Evolutionary conservation across 2,329 filamentous ascomycete species (phyloP).

Genomic region (Trichoderma koningiopsis): DNA sequence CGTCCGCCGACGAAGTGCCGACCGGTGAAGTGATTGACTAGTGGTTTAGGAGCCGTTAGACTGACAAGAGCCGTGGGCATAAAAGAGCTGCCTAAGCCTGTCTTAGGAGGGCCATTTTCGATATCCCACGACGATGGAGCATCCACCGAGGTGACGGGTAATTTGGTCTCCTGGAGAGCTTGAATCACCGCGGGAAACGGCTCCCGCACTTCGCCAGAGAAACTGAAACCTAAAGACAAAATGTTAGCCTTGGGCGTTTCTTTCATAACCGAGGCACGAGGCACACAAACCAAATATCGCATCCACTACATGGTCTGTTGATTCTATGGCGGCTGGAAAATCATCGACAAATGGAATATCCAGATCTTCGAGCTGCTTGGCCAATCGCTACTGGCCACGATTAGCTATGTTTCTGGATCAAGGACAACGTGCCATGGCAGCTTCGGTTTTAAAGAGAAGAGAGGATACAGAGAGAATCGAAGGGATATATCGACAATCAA

Average conservation of each 20-base stretch:
- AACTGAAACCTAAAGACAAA: slow-evolving; percentile 71
- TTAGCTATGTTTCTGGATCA: slow-evolving; percentile 33
- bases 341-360: slow-evolving; percentile 82
- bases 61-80: slow-evolving; percentile 81
- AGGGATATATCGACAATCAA: not conserved
- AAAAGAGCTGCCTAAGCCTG: slow-evolving; percentile 77
- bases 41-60: slow-evolving; percentile 89
- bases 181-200: slow-evolving; percentile 83
- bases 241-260: slow-evolving; percentile 24
- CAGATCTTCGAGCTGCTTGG: slow-evolving; percentile 82
- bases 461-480: not conserved
- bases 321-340: slow-evolving; percentile 66
- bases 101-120: slow-evolving; percentile 75
- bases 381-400: slow-evolving; percentile 63
- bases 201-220: slow-evolving; percentile 87
- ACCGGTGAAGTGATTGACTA: slow-evolving; percentile 80
- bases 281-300: slow-evolving; percentile 78
- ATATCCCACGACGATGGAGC: slow-evolving; percentile 96
- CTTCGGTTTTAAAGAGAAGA: not conserved
- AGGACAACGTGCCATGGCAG: not conserved
- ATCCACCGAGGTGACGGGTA: slow-evolving; percentile 87
- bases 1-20: slow-evolving; percentile 90
- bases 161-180: slow-evolving; percentile 68
- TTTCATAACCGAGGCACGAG: not conserved
- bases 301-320: slow-evolving; percentile 82